Base-by-base conservation (phyloP, 805 yeast species). In the Dipodascopsis uninucleata region DNA sequence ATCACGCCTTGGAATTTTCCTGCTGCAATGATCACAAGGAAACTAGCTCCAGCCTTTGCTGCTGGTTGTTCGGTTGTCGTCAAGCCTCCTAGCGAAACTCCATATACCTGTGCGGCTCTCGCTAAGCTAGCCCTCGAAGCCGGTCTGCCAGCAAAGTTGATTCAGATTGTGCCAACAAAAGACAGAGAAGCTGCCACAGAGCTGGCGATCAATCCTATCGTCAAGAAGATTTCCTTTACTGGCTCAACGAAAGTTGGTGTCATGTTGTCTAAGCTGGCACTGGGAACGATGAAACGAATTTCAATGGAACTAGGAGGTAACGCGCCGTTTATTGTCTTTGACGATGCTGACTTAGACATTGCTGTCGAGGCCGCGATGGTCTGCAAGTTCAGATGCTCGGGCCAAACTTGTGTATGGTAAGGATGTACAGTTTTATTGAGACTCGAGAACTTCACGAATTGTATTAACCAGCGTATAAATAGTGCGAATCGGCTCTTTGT, bases 1-100 rank as follows among this genome's bases (percentile, higher is more conserved):
- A 74, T 79, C 53, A 75, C 80, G 44, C 85, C 85, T 24, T 79
- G 81, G 76, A 79, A 79, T 61, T 79, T 79, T 67, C 85, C 85
- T 24, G 66, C 71, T 47, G 83, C 82, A 12, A 79, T 79, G 83
- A 77, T 79, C 40, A 74, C 82, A 7, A 70, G 84, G 54, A 79
- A 80, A 55, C n/a, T n/a, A n/a, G n/a, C n/a, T n/a, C n/a, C n/a
- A n/a, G n/a, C n/a, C n/a, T n/a, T n/a, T n/a, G n/a, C n/a, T n/a
- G n/a, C n/a, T n/a, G n/a, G n/a, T n/a, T n/a, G n/a, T n/a, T n/a
- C n/a, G n/a, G n/a, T n/a, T n/a, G n/a, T n/a, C n/a, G n/a, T n/a
- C n/a, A n/a, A n/a, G n/a, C n/a, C n/a, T n/a, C n/a, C n/a, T n/a
- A n/a, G n/a, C n/a, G n/a, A n/a, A n/a, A n/a, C n/a, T n/a, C n/a